These are phyloP conservation scores for Coemansia sp. DNA, from an alignment of 192 early-diverging fungal species.

Conservation along the genomic window DNA sequence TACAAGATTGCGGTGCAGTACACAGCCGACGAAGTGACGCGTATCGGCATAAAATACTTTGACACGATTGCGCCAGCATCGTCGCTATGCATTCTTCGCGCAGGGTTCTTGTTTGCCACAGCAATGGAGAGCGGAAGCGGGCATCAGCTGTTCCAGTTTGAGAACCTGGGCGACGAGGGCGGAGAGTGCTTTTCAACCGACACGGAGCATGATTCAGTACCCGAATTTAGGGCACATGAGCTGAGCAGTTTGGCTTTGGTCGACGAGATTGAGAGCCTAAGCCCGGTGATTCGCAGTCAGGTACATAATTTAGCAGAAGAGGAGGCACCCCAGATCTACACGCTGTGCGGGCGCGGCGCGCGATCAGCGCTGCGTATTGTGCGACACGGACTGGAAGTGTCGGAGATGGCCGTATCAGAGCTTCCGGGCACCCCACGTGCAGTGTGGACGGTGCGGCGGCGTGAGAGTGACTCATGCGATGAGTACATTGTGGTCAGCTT, in stretches of 20 bases:
- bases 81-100: slow-evolving; percentile 80
- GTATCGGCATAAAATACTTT: slow-evolving; percentile 89
- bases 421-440: slow-evolving; percentile 91
- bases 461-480: slow-evolving; percentile 62
- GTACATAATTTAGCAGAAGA: slow-evolving; percentile 89
- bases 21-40: slow-evolving; percentile 58
- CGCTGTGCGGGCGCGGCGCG: slow-evolving; percentile 79
- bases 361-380: slow-evolving; percentile 82
- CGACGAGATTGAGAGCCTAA: slow-evolving; percentile 83
- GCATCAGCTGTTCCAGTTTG: slow-evolving; percentile 92
- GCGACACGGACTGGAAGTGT: slow-evolving; percentile 87
- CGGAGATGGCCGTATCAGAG: slow-evolving; percentile 89
- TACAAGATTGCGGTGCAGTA: slow-evolving; percentile 90
- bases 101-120: slow-evolving; percentile 92
- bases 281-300: slow-evolving; percentile 80
- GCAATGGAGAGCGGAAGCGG: slow-evolving; percentile 77
- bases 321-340: slow-evolving; percentile 92
- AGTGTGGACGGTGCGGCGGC: slow-evolving; percentile 72
- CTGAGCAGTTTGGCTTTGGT: slow-evolving; percentile 85
- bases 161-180: slow-evolving; percentile 87
- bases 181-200: slow-evolving; percentile 10
- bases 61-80: slow-evolving; percentile 86
- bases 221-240: slow-evolving; percentile 72
- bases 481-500: slow-evolving; percentile 93
- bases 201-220: slow-evolving; percentile 24